A percentile compares a stretch with the other conserved stretches of the same genome.
phyloP scores from a whole-genome alignment of 176 grass and related monocot species.

The Aegilops longissima region DNA sequence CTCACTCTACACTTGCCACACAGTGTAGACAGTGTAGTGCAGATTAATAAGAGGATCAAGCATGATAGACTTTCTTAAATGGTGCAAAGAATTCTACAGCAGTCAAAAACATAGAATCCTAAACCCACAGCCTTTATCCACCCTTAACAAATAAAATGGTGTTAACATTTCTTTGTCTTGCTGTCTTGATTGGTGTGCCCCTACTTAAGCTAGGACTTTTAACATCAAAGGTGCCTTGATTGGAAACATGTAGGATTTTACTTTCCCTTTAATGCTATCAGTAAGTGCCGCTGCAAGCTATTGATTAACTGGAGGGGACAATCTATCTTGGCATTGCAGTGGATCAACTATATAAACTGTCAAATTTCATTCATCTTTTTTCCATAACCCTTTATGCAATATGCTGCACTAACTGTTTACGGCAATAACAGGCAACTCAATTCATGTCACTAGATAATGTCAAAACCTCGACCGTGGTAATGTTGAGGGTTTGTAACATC shows the following conservation, averaged over 20 bases:
- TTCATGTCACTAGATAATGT: background rate
- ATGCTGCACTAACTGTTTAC: background rate
- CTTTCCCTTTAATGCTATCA: background rate
- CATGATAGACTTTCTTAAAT: background rate
- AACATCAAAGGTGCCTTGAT: background rate
- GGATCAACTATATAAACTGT: background rate
- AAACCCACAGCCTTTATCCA: background rate
- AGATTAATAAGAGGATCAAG: constrained; percentile 11
- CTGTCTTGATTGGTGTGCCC: background rate
- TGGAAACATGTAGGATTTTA: background rate
- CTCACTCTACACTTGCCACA: background rate
- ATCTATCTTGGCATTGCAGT: background rate
- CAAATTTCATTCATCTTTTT: background rate
- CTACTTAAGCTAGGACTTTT: background rate
- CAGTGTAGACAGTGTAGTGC: too few relatives aligned
- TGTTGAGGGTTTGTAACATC: background rate
- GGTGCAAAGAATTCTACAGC: background rate
- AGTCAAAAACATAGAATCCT: background rate
- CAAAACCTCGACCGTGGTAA: background rate
- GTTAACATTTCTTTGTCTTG: background rate
- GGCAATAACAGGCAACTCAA: constrained; percentile 9
- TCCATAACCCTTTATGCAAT: background rate
- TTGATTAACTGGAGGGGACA: background rate
- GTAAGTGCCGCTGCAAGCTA: background rate
- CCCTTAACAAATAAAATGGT: background rate